A percentile compares a stretch with the other conserved stretches of the same genome.
Conservation (phyloP, 1,284 basidiomycete species). For the Ganoderma leucocontextum region DNA sequence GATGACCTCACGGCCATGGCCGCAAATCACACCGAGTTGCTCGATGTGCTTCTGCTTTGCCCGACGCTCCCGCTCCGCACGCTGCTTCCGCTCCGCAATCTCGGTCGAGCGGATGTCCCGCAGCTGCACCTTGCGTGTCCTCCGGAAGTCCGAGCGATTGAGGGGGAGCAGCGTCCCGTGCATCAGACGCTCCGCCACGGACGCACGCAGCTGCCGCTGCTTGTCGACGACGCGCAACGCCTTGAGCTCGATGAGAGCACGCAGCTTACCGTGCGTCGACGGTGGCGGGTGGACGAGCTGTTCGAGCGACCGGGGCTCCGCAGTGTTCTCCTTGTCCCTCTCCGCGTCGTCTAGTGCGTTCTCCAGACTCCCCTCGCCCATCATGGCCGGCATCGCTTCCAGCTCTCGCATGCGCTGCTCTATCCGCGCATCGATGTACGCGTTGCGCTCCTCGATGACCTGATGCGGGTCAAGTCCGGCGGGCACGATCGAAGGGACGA, state of each 20-base stretch:
- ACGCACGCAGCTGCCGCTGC: constrained; percentile 87
- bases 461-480: constrained; percentile 93
- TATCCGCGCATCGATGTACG: constrained; percentile 90
- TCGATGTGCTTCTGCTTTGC: constrained; percentile 98
- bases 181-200: constrained; percentile 88
- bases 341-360: constrained; percentile 58
- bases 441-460: constrained; percentile 90
- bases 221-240: constrained; percentile 91
- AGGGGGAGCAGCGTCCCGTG: constrained; percentile 92
- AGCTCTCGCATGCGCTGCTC: constrained; percentile 91
- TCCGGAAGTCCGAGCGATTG: constrained; percentile 92
- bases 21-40: constrained; percentile 89
- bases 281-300: constrained; percentile 58
- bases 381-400: constrained; percentile 83
- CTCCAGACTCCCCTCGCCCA: constrained; percentile 79
- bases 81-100: constrained; percentile 90
- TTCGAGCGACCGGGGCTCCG: constrained; percentile 39
- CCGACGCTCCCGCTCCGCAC: constrained; percentile 90
- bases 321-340: constrained; percentile 55
- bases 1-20: constrained; percentile 84
- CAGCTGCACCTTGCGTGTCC: constrained; percentile 87
- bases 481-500: constrained; percentile 92
- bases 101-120: constrained; percentile 94
- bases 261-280: constrained; percentile 82
- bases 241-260: constrained; percentile 95